Evolutionary conservation across 768 basidiomycete genomes (phyloP).

Genomic region (Myochromella boudieri): DNA sequence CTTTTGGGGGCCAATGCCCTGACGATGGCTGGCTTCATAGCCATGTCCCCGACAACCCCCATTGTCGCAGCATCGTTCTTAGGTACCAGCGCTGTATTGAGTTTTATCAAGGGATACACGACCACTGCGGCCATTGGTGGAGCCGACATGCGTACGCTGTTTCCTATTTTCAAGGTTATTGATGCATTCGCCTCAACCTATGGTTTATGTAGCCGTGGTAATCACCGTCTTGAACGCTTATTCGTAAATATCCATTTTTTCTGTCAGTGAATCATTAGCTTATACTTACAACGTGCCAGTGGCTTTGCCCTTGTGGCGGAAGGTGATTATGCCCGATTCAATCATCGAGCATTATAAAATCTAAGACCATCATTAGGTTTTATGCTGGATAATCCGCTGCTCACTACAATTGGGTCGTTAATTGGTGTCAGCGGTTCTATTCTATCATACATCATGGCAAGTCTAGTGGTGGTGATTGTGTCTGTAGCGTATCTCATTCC

Average conservation of each 20-base stretch:
- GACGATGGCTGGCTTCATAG: conserved; percentile 77
- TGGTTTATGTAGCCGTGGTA: conserved; percentile 62
- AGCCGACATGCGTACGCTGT: conserved; percentile 90
- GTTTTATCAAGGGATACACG: conserved; percentile 84
- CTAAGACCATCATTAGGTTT: conserved; percentile 48
- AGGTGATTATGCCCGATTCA: conserved; percentile 42
- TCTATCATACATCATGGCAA: conserved; percentile 89
- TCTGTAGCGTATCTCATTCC: neutral
- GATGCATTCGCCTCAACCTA: conserved; percentile 11
- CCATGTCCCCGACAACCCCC: conserved; percentile 68
- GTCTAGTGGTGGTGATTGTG: conserved; percentile 19
- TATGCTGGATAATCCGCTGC: conserved; percentile 84
- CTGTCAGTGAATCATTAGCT: neutral
- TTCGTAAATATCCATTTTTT: conserved; percentile 41
- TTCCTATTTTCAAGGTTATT: neutral
- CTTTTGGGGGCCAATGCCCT: conserved; percentile 72
- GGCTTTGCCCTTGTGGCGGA: conserved; percentile 91
- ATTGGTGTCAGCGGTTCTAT: conserved; percentile 92
- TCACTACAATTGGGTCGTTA: conserved; percentile 81
- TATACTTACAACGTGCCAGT: conserved; percentile 19
- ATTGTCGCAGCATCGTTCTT: conserved; percentile 77
- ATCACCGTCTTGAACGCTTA: conserved; percentile 91
- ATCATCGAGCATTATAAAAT: neutral
- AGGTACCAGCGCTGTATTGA: conserved; percentile 68
- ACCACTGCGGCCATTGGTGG: conserved; percentile 92